phyloP scores from a whole-genome alignment of 2,329 filamentous ascomycete species.

The Eutypa lata region DNA sequence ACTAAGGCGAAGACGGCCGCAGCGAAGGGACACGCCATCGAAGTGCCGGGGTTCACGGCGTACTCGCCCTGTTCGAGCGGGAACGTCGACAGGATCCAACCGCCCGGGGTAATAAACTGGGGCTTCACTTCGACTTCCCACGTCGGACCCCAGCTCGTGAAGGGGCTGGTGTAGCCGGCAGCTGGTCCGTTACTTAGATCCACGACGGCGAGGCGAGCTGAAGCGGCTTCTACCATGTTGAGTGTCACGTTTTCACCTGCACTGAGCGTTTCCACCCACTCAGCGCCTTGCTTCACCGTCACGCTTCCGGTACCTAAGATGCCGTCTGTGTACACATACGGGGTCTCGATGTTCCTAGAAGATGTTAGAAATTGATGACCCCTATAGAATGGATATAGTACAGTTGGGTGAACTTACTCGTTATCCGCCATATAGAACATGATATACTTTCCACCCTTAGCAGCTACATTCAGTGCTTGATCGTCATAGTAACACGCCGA shows the following conservation, averaged over 20 bases:
- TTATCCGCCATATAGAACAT: conserved; percentile 34
- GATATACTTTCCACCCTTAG: conserved; percentile 38
- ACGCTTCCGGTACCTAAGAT: conserved; percentile 14
- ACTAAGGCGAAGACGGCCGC: conserved; percentile 35
- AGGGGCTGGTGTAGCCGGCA: conserved; percentile 35
- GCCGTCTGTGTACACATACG: neutral
- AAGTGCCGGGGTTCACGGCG: conserved; percentile 49
- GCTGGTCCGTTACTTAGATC: conserved; percentile 11
- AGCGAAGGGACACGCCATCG: conserved; percentile 48
- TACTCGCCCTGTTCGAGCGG: conserved; percentile 38
- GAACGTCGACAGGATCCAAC: conserved; percentile 48
- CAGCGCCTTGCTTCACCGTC: conserved; percentile 14
- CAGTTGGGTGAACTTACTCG: conserved; percentile 12
- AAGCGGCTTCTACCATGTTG: conserved; percentile 10
- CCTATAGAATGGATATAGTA: too few species aligned
- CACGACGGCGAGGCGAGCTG: conserved; percentile 8
- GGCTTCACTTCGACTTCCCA: conserved; percentile 44
- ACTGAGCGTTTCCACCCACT: conserved; percentile 19
- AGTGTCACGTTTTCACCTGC: conserved; percentile 16
- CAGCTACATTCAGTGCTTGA: conserved; percentile 37
- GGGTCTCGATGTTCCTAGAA: neutral
- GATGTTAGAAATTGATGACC: neutral
- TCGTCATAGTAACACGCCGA: conserved; percentile 28
- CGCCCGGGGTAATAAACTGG: conserved; percentile 43
- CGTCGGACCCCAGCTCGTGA: conserved; percentile 43